Evolutionary conservation across 805 yeast genomes (phyloP), one percentile per base, ranked within the genome.

Genomic region (Yamadazyma endophytica): DNA sequence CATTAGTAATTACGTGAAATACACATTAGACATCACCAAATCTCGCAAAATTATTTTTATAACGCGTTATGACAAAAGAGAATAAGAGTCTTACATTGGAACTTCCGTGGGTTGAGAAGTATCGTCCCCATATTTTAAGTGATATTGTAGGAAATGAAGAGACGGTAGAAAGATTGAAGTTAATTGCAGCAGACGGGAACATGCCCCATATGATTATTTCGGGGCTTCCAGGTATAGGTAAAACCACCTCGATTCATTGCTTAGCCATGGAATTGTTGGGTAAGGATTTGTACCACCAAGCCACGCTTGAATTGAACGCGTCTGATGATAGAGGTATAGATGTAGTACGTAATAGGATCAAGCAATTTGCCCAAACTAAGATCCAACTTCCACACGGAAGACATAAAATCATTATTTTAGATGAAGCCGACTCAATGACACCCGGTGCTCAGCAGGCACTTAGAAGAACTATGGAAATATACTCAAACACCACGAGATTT

Each of bases 271-370:
- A 84, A 50, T 59, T 92, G 24, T 65, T 92, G 18, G 96, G 95
- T 0, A 61, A 58, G 4, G 74, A 74, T 13, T 62, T 77, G 16
- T 80, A 80, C 46, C 65, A 69, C 21, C 90, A 82, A 43, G 98
- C 96, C 0, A 90, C 90, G 1, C 61, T 92, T 35, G 98, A 92
- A 57, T 66, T 92, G 51, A 92, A 92, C 56, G 98, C 98, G 1
- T 82, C 95, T 1, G 98, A 92, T 54, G 97, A 92, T 54, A 73
- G 98, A 64, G 98, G 98, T 41, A 92, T 92, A 31, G 98, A 92
- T 31, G 95, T 89, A 16, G 97, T 92, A 8, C 73, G 98, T 39
- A 89, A 86, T 47, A 80, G 84, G 47, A 92, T 92, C 62, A 92
- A 92, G 58, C 87, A 85, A 40, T 92, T 92, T 72, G 97, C 98